Conservation (phyloP, 345 rosid species). For the Lepidium africanum region DNA sequence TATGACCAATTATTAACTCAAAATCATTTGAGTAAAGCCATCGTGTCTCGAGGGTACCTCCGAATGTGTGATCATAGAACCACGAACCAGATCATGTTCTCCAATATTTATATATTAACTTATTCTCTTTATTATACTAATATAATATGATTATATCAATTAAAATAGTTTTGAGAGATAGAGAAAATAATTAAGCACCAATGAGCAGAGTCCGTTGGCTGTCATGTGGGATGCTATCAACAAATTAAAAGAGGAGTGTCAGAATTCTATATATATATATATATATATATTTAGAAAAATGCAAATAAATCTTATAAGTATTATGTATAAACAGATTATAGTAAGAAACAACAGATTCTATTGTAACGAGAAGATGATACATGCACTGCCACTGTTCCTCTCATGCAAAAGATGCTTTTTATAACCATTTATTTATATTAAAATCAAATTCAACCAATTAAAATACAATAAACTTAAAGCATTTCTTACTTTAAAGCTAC, state of each 20-base stretch:
- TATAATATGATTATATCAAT: background rate
- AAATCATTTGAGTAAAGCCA: conserved; percentile 6
- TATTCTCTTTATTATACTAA: background rate
- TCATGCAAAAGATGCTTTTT: conserved; percentile 29
- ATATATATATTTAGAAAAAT: background rate
- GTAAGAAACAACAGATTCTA: conserved; percentile 20
- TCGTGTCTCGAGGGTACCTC: conserved; percentile 24
- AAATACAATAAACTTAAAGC: conserved; percentile 7
- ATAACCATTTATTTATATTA: background rate
- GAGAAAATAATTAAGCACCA: conserved; percentile 19
- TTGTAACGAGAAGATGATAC: conserved; percentile 31
- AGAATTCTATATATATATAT: background rate
- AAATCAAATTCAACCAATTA: conserved; percentile 11
- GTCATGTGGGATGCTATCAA: conserved; percentile 24
- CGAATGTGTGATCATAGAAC: conserved; percentile 28
- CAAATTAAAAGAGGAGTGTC: conserved; percentile 8
- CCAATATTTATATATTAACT: background rate
- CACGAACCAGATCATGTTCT: conserved; percentile 33
- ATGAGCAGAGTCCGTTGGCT: conserved; percentile 26
- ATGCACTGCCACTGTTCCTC: conserved; percentile 30
- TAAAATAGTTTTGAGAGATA: conserved; percentile 3
- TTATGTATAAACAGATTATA: background rate
- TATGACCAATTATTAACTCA: conserved; percentile 11
- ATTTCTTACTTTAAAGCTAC: conserved; percentile 27
- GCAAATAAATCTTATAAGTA: background rate